A percentile compares a stretch with the other conserved stretches of the same genome.
phyloP scores from a whole-genome alignment of 441 rosid species.

The Arabidopsis hybrid region DNA sequence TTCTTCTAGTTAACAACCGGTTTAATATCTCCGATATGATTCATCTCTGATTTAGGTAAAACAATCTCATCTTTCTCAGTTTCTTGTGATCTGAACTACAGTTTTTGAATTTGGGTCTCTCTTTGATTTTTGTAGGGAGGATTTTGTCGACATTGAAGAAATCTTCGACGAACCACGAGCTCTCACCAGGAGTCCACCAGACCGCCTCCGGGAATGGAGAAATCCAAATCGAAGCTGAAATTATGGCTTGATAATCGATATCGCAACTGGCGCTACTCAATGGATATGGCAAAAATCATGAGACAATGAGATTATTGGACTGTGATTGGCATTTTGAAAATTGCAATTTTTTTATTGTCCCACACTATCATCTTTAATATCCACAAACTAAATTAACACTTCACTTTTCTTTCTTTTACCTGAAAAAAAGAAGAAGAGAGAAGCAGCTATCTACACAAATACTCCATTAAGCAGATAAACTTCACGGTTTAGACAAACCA shows the following conservation, averaged over 20 bases:
- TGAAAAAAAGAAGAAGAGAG: not conserved
- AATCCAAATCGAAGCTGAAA: no score
- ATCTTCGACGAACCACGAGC: no score
- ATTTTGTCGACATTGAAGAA: not conserved
- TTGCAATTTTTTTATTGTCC: no score
- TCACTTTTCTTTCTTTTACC: not conserved
- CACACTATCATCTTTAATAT: not conserved
- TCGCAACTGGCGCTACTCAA: no score
- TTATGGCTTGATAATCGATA: no score
- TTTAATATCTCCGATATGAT: no score
- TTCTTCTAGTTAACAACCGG: no score
- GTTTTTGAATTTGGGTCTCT: not conserved
- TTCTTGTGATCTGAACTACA: not conserved
- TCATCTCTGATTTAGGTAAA: no score
- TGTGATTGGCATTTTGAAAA: no score
- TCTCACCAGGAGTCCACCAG: no score
- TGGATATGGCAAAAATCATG: no score
- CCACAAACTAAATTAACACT: not conserved
- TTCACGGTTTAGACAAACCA: slow-evolving; percentile 39
- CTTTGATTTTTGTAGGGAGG: not conserved
- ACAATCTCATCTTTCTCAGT: not conserved
- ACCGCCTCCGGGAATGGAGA: not conserved
- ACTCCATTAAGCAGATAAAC: not conserved
- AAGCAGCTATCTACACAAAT: not conserved
- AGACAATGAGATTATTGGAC: no score